Percentiles rank a stretch among this genome's conserved stretches.
Evolutionary conservation across 2,329 filamentous ascomycete genomes (phyloP).

Genomic region (Fusarium miscanthi): DNA sequence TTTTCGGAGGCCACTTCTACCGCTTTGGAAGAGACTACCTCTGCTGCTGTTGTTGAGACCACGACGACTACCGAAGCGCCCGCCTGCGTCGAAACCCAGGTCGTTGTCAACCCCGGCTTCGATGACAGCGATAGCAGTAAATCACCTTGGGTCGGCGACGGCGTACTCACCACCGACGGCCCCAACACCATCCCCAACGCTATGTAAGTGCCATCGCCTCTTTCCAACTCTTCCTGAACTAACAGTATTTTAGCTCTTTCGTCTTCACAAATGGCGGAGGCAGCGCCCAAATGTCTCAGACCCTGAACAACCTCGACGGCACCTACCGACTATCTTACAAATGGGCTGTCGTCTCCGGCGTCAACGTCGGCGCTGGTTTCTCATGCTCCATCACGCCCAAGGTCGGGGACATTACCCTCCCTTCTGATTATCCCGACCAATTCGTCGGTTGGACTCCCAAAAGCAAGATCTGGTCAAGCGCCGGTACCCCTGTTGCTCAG

Average conservation of each 20-base stretch:
- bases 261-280: not conserved
- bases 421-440: accelerated
- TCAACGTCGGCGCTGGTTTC: accelerated
- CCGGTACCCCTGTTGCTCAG: accelerated
- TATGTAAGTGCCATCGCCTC: not conserved
- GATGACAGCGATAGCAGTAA: not conserved
- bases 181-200: not conserved
- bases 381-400: not conserved
- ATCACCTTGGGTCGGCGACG: not conserved
- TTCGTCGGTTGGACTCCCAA: not conserved
- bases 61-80: not conserved
- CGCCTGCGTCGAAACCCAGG: not conserved
- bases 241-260: not conserved
- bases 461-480: not conserved
- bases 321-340: not conserved
- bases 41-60: not conserved
- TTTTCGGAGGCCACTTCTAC: not conserved
- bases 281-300: accelerated
- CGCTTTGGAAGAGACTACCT: not conserved
- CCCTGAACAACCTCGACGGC: not conserved
- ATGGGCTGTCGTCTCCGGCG: not conserved
- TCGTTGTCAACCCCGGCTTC: not conserved
- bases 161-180: accelerated
- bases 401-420: not conserved
- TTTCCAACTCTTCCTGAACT: accelerated